Evolutionary conservation across 2,329 filamentous ascomycete genomes (phyloP), one percentile per base, ranked within the genome.

Genomic region (Trichophyton verrucosum): DNA sequence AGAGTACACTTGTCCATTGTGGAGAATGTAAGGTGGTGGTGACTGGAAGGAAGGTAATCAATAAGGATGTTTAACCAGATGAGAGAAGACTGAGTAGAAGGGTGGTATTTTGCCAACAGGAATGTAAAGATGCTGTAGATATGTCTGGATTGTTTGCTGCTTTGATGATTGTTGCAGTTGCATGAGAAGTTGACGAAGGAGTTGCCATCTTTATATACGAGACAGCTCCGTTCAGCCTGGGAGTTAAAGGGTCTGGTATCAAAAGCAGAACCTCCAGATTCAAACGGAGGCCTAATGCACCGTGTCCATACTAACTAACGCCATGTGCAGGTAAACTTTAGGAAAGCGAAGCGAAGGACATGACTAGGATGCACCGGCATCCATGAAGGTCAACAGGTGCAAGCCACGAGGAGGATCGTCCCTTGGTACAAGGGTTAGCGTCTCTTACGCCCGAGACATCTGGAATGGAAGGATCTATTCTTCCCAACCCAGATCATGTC

Each of bases 1-100:
- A 74, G 65, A 6, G 74, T 76, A 62, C 73, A 75, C 15, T n/a
- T 44, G 20, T 38, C 55, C 55, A 57, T 57, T 24, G 55, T 17
- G 20, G n/a, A 15, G 15, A 13, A n/a, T n/a, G 22, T 30, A 27
- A n/a, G 15, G 24, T 6, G 6, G 24, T 6, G 27, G 49, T 53
- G 27, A 24, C 5, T 15, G 11, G 13, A 30, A 53, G 47, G 30
- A 33, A 53, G 11, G 3, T 53, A 53, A 13, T 33, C 44, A 7
- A 47, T 8, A 47, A 7, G 17, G 44, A 3, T 5, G 8, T 20
- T 9, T 47, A 20, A 22, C 6, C 17, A 20, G 9, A 1, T 24
- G 44, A 8, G 17, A 47, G 20, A 11, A 24, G 44, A 2, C 4
- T 3, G 20, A 20, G 17, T 47, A 24, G 20, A 47, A 3, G 11